Conservation (phyloP, 768 basidiomycete genomes). For the Boletus subcaerulescens region DNA sequence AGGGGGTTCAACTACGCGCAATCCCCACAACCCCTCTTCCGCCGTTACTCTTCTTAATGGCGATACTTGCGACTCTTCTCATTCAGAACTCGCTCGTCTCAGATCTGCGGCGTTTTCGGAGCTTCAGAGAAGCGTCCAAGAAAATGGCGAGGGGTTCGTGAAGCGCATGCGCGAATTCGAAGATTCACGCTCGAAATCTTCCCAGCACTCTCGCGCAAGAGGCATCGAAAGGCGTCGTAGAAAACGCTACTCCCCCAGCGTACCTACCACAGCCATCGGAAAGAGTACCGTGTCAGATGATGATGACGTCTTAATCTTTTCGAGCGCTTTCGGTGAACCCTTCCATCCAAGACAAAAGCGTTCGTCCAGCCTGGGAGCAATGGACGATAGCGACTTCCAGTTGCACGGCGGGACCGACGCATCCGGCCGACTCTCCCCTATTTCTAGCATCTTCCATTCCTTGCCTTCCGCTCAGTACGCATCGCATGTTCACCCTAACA, state of each 20-base stretch:
- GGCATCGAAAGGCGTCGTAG: constrained; percentile 41
- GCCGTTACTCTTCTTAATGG: constrained; percentile 14
- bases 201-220: constrained; percentile 37
- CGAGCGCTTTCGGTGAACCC: constrained; percentile 24
- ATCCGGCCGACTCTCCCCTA: constrained; percentile 24
- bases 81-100: constrained; percentile 41
- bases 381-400: constrained; percentile 36
- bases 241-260: constrained; percentile 36
- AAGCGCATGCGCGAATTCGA: constrained; percentile 75
- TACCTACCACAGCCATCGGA: constrained; percentile 9
- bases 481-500: constrained; percentile 13
- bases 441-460: constrained; percentile 19
- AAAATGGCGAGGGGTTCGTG: constrained; percentile 66
- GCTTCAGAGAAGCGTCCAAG: constrained; percentile 57
- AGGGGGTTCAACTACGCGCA: constrained; percentile 5
- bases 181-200: constrained; percentile 43
- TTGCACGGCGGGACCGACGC: constrained; percentile 6
- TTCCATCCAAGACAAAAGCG: constrained; percentile 36
- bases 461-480: constrained; percentile 8
- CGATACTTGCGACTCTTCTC: constrained; percentile 23
- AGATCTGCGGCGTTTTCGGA: constrained; percentile 66
- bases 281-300: constrained; percentile 31
- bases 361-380: constrained; percentile 44
- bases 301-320: constrained; percentile 58
- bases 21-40: constrained; percentile 22